These are phyloP conservation scores for Stagonosporopsis vannaccii DNA, from an alignment of 2,329 filamentous ascomycete species.

Conservation along the genomic window DNA sequence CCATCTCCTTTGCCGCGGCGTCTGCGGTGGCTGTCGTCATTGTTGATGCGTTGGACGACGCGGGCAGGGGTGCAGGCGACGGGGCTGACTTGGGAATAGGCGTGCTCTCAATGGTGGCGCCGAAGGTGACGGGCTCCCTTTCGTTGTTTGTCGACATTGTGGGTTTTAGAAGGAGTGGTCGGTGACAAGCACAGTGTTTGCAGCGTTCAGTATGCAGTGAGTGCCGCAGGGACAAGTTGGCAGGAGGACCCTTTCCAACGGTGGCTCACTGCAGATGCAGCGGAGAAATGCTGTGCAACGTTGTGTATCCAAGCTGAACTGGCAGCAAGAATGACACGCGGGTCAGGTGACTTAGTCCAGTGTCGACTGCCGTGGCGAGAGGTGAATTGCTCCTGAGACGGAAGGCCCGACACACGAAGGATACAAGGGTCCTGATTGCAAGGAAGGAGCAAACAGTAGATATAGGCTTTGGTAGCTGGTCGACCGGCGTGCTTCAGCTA, in stretches of 20 bases:
- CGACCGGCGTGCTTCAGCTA: conserved; percentile 28
- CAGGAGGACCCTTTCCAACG: conserved; percentile 22
- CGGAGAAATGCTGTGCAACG: conserved; percentile 24
- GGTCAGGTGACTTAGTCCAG: conserved; percentile 14
- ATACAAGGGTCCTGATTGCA: conserved; percentile 3
- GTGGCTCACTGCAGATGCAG: conserved; percentile 25
- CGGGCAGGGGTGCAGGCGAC: conserved; percentile 24
- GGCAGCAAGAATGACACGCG: conserved; percentile 26
- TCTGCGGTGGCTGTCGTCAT: conserved; percentile 46
- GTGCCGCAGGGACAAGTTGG: conserved; percentile 15
- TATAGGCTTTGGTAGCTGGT: conserved; percentile 19
- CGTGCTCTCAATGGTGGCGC: conserved; percentile 50
- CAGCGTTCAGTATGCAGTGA: conserved; percentile 7
- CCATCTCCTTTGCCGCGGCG: conserved; percentile 37
- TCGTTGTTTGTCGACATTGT: conserved; percentile 40
- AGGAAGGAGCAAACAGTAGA: conserved; percentile 25
- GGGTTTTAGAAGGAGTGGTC: conserved; percentile 23
- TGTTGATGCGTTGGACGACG: conserved; percentile 44
- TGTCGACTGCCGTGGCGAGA: conserved; percentile 12
- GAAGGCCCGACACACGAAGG: conserved; percentile 3
- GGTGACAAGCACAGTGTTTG: conserved; percentile 16
- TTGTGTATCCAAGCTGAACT: conserved; percentile 13
- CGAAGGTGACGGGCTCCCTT: conserved; percentile 51
- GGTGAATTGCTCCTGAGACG: conserved; percentile 1
- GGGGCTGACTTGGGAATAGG: conserved; percentile 17